Percentiles rank a stretch among this genome's conserved stretches.
Conservation (phyloP, 73 alveolate genomes). For the Tetrahymena elliotti region DNA sequence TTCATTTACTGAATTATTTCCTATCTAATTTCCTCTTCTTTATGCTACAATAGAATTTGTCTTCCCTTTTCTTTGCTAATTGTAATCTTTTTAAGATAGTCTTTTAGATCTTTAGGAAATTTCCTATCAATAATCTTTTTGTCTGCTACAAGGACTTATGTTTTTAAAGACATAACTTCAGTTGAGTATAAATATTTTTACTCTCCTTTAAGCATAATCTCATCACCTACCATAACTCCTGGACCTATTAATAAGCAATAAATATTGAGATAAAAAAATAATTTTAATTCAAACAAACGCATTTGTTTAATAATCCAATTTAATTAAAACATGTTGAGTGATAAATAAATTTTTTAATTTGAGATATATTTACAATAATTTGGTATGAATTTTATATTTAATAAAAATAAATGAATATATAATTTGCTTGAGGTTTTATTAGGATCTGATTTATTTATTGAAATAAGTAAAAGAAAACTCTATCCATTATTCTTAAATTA, state of each 20-base stretch:
- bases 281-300: not conserved
- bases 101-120: not conserved
- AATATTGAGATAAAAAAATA: not conserved
- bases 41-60: not conserved
- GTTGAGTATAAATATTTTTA: not conserved
- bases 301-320: not conserved
- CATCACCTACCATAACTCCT: not conserved
- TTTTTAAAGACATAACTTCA: not conserved
- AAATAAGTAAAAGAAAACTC: too few species aligned
- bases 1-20: not conserved
- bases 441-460: not conserved
- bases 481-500: too few species aligned
- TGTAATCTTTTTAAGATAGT: not conserved
- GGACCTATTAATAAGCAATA: not conserved
- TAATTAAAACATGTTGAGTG: too few species aligned
- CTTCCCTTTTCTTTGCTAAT: not conserved
- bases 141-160: not conserved
- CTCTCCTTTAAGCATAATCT: not conserved
- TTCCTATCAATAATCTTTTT: not conserved
- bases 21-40: not conserved
- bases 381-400: not conserved
- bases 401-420: too few species aligned
- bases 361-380: too few species aligned
- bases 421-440: too few species aligned
- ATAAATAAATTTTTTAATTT: too few species aligned